Conservation (phyloP, 2,329 filamentous ascomycete genomes). For the Clonostachys chloroleuca region DNA sequence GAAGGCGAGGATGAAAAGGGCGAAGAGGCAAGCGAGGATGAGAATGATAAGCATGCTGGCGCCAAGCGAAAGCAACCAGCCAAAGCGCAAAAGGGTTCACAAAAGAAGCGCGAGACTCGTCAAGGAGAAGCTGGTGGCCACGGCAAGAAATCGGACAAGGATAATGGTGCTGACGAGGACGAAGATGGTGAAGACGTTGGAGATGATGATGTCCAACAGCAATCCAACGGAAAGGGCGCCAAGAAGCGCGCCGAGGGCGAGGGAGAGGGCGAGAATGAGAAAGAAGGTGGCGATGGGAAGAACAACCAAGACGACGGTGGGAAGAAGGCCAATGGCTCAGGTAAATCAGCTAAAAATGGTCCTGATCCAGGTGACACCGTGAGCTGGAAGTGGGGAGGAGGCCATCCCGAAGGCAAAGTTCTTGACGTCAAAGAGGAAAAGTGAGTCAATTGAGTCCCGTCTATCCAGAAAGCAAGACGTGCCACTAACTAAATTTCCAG, state of each 20-base stretch:
- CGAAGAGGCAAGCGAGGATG: not conserved
- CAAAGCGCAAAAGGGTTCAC: constrained; percentile 12
- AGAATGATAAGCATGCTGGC: constrained; percentile 6
- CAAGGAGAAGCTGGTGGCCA: constrained; percentile 11
- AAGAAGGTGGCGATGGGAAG: constrained; percentile 7
- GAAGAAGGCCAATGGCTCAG: constrained; percentile 3
- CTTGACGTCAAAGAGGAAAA: constrained; percentile 35
- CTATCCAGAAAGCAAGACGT: not conserved
- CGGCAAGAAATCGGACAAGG: constrained; percentile 13
- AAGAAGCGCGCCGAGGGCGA: constrained; percentile 12
- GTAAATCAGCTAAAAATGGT: constrained; percentile 17
- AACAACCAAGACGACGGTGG: constrained; percentile 7
- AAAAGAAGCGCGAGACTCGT: constrained; percentile 23
- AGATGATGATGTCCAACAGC: not conserved
- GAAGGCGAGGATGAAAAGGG: constrained; percentile 1
- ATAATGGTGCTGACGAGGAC: constrained; percentile 7
- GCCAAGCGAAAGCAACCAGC: constrained; percentile 17
- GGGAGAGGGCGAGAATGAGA: constrained; percentile 7
- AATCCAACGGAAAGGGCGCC: constrained; percentile 7
- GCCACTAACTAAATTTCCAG: constrained; percentile 9
- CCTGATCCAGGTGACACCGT: constrained; percentile 34
- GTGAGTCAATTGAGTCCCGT: constrained; percentile 15
- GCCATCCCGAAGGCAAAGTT: constrained; percentile 35
- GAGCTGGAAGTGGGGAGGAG: constrained; percentile 40
- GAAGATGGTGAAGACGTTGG: constrained; percentile 9